Percentiles rank a stretch among this genome's conserved stretches.
Conservation (phyloP, 306 rosid genomes). For the Vachellia collinsii region DNA sequence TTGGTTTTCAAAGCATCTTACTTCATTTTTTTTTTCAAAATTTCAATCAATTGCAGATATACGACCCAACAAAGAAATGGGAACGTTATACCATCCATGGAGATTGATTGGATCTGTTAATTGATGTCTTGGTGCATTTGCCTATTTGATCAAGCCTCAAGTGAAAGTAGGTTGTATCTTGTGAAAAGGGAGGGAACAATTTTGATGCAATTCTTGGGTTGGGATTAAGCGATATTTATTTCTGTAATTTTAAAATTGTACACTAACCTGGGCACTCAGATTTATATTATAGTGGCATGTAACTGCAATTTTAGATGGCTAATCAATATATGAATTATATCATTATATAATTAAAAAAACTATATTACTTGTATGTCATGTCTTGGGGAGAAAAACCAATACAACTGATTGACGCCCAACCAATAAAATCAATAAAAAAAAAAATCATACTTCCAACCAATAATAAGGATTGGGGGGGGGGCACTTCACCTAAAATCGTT, state of each 20-base stretch:
- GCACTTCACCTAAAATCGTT: not conserved
- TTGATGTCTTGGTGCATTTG: conserved; percentile 28
- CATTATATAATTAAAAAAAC: too few relatives aligned
- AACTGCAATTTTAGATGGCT: not conserved
- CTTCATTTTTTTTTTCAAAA: conserved; percentile 2
- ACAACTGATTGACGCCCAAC: too few relatives aligned
- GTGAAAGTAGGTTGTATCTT: not conserved
- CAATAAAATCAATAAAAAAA: too few relatives aligned
- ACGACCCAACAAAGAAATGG: conserved; percentile 73
- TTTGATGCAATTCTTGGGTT: conserved; percentile 7
- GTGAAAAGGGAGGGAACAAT: not conserved
- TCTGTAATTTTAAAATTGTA: conserved; percentile 1
- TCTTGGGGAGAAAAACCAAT: too few relatives aligned
- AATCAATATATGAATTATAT: not conserved
- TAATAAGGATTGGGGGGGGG: not conserved
- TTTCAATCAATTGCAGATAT: conserved; percentile 40
- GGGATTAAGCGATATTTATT: conserved; percentile 17
- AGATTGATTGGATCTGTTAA: conserved; percentile 46
- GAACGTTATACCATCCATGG: conserved; percentile 79
- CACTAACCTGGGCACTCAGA: not conserved
- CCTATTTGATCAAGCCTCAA: not conserved
- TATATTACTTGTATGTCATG: too few relatives aligned
- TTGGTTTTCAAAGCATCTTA: conserved; percentile 13
- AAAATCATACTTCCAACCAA: too few relatives aligned
- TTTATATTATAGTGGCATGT: not conserved